Percentiles rank a stretch among this genome's conserved stretches.
These are phyloP conservation scores for Pseudozyma hubeiensis DNA, from an alignment of 1,284 basidiomycete genomes.

Conservation along the genomic window DNA sequence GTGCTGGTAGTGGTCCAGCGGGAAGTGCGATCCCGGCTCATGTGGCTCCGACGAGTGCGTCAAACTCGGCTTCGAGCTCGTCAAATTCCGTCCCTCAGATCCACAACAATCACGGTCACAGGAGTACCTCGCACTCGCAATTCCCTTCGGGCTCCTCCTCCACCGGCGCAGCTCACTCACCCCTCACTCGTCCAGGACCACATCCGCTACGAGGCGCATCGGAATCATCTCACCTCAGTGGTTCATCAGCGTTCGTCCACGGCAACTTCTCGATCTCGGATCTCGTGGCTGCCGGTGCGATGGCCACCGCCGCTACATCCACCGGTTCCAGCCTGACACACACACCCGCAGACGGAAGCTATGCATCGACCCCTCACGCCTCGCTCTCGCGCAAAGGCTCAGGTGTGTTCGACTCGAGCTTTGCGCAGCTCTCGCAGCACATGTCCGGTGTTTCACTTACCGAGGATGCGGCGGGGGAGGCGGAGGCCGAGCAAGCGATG, in stretches of 20 bases:
- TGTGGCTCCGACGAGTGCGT: conserved; percentile 3
- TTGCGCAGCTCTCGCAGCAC: conserved; percentile 22
- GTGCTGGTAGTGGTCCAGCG: neutral
- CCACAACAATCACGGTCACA: neutral
- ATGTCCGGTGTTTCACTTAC: conserved; percentile 14
- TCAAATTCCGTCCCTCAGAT: conserved; percentile 17
- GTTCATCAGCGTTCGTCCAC: conserved; percentile 37
- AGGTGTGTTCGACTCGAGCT: conserved; percentile 33
- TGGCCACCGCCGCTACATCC: conserved; percentile 19
- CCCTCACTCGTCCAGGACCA: conserved; percentile 28
- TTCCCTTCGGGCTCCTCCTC: conserved; percentile 29
- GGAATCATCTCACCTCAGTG: conserved; percentile 6
- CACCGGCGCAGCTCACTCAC: neutral
- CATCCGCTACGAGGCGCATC: conserved; percentile 22
- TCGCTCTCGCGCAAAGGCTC: conserved; percentile 43
- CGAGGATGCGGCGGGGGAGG: conserved; percentile 39
- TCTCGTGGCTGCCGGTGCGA: conserved; percentile 59
- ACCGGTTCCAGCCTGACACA: conserved; percentile 21
- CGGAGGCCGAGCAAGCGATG: conserved; percentile 41
- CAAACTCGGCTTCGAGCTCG: conserved; percentile 19
- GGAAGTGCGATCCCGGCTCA: conserved; percentile 21
- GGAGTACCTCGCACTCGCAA: conserved; percentile 19
- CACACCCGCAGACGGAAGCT: conserved; percentile 36
- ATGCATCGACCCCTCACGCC: conserved; percentile 32
- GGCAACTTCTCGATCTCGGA: conserved; percentile 63